Evolutionary conservation across 2,329 filamentous ascomycete species (phyloP), one percentile per base, ranked within the genome.

Genomic region (Bimuria novae-zelandiae): DNA sequence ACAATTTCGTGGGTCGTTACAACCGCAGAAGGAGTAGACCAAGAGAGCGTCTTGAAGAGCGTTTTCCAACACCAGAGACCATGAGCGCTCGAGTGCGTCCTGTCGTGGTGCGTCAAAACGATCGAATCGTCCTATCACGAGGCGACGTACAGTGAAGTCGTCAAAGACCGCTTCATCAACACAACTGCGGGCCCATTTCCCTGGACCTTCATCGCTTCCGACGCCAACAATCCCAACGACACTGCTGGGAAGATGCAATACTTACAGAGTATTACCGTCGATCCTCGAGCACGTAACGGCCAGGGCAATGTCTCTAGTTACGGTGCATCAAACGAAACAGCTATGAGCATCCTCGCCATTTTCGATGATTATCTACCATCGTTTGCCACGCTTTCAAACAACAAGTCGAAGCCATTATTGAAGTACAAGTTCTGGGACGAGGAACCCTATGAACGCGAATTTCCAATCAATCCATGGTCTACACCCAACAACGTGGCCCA

Each of bases 31-130:
- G 45, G 54, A 0, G 4, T 21, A 1, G 35, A 55, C 16, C 3
- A 17, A 2, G 39, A 51, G 3, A 49, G 40, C n/a, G 51, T 62
- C 0, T 56, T 54, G 10, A 43, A 30, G 0, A 51, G 53, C 7
- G 10, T 27, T 10, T 10, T 27, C 25, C 25, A 10, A 10, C 25
- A 27, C 25, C 39, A 51, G 12, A 51, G 32, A 1, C 64, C 64
- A 1, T 1, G 55, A 1, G 55, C 57, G 0, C 54, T 59, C 0
- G 64, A 68, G 39, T 67, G 65, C 22, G 25, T 65, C 0, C 29
- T 68, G 0, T 50, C 56, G 1, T 70, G 62, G 63, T 70, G 65
- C 30, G 59, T 69, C 3, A 56, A 66, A 32, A 55, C 32, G 1
- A 42, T 70, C 2, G 14, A 50, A 6, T 68, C 65, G 1, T 52